Conservation (phyloP, 75 land plant genomes). For the Sequoiadendron giganteum region DNA sequence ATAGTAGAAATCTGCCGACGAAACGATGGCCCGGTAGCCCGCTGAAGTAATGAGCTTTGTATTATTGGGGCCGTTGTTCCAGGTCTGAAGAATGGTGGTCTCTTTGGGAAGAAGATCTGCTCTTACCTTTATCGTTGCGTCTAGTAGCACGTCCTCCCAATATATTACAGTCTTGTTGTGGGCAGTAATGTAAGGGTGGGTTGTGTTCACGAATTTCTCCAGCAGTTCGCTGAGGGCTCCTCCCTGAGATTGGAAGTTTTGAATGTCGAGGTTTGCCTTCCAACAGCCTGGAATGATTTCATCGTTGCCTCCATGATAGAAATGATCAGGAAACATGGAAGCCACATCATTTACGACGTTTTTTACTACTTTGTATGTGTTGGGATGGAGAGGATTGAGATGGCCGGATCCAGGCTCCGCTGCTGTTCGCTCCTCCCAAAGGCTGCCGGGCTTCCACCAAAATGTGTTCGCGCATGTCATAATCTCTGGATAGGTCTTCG, state of each 20-base stretch:
- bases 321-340: conserved; percentile 59
- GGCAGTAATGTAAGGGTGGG: conserved; percentile 51
- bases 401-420: conserved; percentile 93
- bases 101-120: conserved; percentile 50
- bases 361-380: conserved; percentile 66
- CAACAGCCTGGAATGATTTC: conserved; percentile 81
- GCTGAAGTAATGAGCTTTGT: conserved; percentile 64
- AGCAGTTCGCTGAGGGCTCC: conserved; percentile 59
- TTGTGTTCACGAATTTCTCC: conserved; percentile 52
- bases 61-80: conserved; percentile 80
- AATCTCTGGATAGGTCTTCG: conserved; percentile 82
- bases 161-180: conserved; percentile 65
- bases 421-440: conserved; percentile 44
- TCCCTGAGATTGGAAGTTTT: conserved; percentile 29
- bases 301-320: conserved; percentile 84
- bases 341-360: conserved; percentile 67
- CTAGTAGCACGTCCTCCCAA: conserved; percentile 86
- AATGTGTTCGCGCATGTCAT: conserved; percentile 81
- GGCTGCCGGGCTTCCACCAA: conserved; percentile 58
- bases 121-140: conserved; percentile 39
- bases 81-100: conserved; percentile 76
- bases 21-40: conserved; percentile 83
- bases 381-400: conserved; percentile 78
- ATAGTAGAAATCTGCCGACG: conserved; percentile 81
- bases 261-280: conserved; percentile 51